phyloP scores from a whole-genome alignment of 768 basidiomycete genomes.

The Hygrophoropsis aurantiaca region DNA sequence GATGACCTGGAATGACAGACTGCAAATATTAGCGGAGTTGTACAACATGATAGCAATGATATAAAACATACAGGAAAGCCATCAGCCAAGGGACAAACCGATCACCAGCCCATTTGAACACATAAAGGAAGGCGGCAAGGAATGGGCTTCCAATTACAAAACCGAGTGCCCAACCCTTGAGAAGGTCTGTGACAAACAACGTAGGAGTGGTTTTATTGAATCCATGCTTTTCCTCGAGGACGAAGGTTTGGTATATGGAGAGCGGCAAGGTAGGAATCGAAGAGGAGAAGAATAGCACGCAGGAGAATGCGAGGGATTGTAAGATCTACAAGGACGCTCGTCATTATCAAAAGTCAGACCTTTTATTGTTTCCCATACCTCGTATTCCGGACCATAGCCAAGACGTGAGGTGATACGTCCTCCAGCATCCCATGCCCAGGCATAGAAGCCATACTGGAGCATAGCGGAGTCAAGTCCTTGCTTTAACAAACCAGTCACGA shows the following conservation, averaged over 20 bases:
- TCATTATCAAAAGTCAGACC: background rate
- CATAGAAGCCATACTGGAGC: conserved; percentile 76
- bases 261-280: conserved; percentile 73
- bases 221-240: conserved; percentile 91
- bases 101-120: conserved; percentile 93
- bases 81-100: conserved; percentile 92
- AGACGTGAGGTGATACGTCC: conserved; percentile 47
- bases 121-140: conserved; percentile 80
- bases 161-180: conserved; percentile 77
- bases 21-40: conserved; percentile 25
- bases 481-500: conserved; percentile 73
- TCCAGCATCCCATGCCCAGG: conserved; percentile 76
- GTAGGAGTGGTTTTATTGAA: conserved; percentile 91
- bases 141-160: conserved; percentile 81
- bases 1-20: conserved; percentile 78
- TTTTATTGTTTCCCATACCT: conserved; percentile 43
- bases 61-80: conserved; percentile 74
- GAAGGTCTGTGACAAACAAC: conserved; percentile 74
- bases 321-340: conserved; percentile 52
- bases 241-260: conserved; percentile 85
- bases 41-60: background rate
- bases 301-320: conserved; percentile 80
- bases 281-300: conserved; percentile 63
- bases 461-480: conserved; percentile 69
- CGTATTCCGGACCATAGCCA: conserved; percentile 71